Evolutionary conservation across 306 rosid genomes (phyloP).

Genomic region (Cucumis sativus): DNA sequence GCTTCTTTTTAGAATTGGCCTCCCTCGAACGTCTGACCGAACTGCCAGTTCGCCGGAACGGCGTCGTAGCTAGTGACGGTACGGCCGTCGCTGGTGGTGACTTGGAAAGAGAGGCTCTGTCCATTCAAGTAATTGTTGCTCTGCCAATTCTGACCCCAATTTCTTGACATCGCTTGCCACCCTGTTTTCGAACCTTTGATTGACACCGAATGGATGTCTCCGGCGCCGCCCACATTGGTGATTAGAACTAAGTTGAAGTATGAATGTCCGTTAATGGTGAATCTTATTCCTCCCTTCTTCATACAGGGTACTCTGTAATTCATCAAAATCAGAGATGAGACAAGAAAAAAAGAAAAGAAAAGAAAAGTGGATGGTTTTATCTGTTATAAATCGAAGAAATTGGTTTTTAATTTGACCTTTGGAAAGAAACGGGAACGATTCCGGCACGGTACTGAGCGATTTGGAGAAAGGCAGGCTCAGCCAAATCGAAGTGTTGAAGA

Average conservation of each 20-base stretch:
- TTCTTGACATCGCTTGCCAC: constrained; percentile 86
- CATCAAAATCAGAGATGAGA: not conserved
- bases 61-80: constrained; percentile 48
- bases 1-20: constrained; percentile 32
- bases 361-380: constrained; percentile 25
- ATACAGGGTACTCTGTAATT: constrained; percentile 53
- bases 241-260: constrained; percentile 83
- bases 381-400: constrained; percentile 14
- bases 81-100: constrained; percentile 75
- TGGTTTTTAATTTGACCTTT: constrained; percentile 27
- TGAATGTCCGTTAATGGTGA: constrained; percentile 83
- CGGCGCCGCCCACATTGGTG: constrained; percentile 84
- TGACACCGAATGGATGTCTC: constrained; percentile 65
- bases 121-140: constrained; percentile 77
- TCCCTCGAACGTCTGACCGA: constrained; percentile 74
- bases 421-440: constrained; percentile 71
- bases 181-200: constrained; percentile 71
- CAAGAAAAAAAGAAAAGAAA: too few species aligned
- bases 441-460: constrained; percentile 88
- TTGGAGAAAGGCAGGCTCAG: constrained; percentile 84
- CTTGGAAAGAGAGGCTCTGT: constrained; percentile 66
- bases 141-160: constrained; percentile 96
- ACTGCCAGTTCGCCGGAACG: constrained; percentile 65
- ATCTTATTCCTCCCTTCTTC: constrained; percentile 86
- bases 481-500: constrained; percentile 78